Evolutionary conservation across 2,329 filamentous ascomycete species (phyloP), one percentile per base, ranked within the genome.

Genomic region (Fusarium sublunatum): DNA sequence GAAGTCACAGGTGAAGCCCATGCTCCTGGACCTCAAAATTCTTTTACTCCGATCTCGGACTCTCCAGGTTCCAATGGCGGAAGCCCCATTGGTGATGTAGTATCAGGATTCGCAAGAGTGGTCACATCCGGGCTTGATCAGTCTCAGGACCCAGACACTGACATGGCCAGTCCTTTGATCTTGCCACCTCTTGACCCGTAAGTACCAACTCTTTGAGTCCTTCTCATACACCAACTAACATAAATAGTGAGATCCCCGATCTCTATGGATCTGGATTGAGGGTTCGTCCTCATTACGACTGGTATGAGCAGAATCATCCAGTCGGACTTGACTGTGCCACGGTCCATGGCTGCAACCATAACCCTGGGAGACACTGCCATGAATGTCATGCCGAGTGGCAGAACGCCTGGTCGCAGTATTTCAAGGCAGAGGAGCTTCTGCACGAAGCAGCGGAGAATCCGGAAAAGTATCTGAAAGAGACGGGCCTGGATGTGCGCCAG

Each of bases 251-350:
- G 28, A 66, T 69, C 12, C 56, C 68, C 5, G 56, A 46, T 24
- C 25, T 68, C 5, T 58, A 61, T 26, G 47, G 61, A 25, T 66
- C 68, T 8, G 41, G 49, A 5, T 15, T 40, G 25, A 53, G 58
- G 31, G 31, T 53, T 6, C 53, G 68, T 8, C 40, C 43, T 2
- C 45, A 64, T 26, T 55, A 64, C 49, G 64, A 61, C 31, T 70
- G 68, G 68, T 69, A 65, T 10, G 68, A 70, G 34, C 65, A 70
- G 45, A 58, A 38, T 15, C 68, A 70, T 36, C 8, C 7, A 8
- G 19, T 63, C 7, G 64, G 68, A 2, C 9, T 34, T n/a, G 58
- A 69, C 3, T 69, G 65, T 12, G n/a, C 41, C 48, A 41, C 46
- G n/a, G 68, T 70, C 4, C 68, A 68, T n/a, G 31, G 42, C 5